Conservation (phyloP, 108 stramenopile genomes). For the Heterococcus sp. region DNA sequence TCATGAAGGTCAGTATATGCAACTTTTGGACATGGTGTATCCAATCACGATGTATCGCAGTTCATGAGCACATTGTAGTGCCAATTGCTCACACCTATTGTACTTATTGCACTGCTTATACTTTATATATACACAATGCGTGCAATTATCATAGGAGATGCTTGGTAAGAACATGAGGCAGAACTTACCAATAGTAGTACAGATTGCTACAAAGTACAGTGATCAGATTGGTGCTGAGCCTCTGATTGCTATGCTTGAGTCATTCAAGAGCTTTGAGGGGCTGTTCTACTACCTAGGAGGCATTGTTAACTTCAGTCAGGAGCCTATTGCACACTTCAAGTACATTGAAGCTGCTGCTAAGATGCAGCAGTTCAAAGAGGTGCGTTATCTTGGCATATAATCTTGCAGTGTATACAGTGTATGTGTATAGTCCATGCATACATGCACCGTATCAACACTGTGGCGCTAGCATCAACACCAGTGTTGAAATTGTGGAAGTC, state of each 20-base stretch:
- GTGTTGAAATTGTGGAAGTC: no score
- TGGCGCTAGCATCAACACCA: no score
- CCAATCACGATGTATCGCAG: not conserved
- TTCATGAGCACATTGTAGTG: no score
- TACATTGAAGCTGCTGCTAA: slow-evolving; percentile 72
- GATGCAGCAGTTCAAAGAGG: slow-evolving; percentile 61
- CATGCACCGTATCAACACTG: no score
- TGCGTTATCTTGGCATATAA: no score
- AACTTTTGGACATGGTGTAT: no score
- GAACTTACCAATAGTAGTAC: slow-evolving; percentile 73
- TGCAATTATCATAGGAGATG: slow-evolving; percentile 76
- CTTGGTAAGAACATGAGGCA: slow-evolving; percentile 75
- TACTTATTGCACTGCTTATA: not conserved
- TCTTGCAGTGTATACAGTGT: no score
- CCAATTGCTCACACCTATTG: not conserved
- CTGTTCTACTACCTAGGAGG: slow-evolving; percentile 86
- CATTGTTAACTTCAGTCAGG: slow-evolving; percentile 94
- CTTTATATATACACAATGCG: not conserved
- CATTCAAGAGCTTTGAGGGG: slow-evolving; percentile 84
- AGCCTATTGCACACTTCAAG: slow-evolving; percentile 96
- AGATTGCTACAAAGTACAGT: slow-evolving; percentile 96
- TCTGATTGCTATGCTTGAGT: slow-evolving; percentile 92
- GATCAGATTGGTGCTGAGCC: slow-evolving; percentile 91
- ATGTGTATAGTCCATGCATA: no score
- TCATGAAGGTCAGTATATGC: slow-evolving; percentile 12